Conservation (phyloP, 2,329 filamentous ascomycete species). For the Hymenoscyphus scutula region DNA sequence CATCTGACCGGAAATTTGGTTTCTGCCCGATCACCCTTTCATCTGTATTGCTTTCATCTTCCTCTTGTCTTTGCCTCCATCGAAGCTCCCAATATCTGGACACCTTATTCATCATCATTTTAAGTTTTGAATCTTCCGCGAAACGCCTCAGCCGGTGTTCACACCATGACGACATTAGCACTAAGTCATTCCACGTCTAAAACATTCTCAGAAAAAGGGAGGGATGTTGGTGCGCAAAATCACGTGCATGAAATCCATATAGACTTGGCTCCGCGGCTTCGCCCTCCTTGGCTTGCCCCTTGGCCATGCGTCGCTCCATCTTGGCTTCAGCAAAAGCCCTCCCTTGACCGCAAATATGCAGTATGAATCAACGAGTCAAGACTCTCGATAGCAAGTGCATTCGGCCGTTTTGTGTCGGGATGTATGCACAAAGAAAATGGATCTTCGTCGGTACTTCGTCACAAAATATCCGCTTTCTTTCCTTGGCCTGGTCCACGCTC, state of each 20-base stretch:
- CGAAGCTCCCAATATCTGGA: background rate
- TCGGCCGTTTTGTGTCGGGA: conserved; percentile 16
- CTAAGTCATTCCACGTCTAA: conserved; percentile 8
- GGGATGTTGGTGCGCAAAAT: background rate
- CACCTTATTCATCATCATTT: background rate
- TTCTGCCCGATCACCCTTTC: background rate
- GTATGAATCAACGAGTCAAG: conserved; percentile 9
- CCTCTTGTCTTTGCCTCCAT: background rate
- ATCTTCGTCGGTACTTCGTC: conserved; percentile 19
- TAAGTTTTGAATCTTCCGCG: background rate
- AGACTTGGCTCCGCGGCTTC: conserved; percentile 11
- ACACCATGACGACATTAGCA: background rate
- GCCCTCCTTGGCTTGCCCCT: conserved; percentile 14
- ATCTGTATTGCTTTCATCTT: background rate
- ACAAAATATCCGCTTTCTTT: conserved; percentile 10
- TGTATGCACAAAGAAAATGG: conserved; percentile 18
- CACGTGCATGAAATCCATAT: conserved; percentile 8
- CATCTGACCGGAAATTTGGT: background rate
- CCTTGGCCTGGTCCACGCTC: conserved; percentile 10
- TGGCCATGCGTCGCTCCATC: conserved; percentile 11
- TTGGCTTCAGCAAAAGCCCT: conserved; percentile 7
- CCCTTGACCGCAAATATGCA: conserved; percentile 5
- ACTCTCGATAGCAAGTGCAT: background rate
- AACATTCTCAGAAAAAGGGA: conserved; percentile 1
- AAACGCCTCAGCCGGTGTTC: background rate